Evolutionary conservation across 805 yeast species (phyloP), one percentile per base, ranked within the genome.

Genomic region (Starmera quercuum): DNA sequence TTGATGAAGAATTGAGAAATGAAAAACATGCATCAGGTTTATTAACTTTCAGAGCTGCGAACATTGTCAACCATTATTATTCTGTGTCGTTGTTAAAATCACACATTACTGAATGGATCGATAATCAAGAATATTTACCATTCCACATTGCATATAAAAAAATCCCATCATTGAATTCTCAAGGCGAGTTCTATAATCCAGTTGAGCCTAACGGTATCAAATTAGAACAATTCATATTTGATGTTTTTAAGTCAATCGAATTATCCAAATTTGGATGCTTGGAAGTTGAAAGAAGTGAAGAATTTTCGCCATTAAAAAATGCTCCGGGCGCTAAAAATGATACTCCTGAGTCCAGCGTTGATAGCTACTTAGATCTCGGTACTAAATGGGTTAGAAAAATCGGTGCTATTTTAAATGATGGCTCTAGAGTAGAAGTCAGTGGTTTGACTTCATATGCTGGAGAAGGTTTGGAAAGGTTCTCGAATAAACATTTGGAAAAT

Each of bases 61-160:
- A 92, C 59, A 92, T 92, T 43, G 99, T 92, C 35, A 92, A 92
- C 56, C 98, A 92, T 60, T 92, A 88, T 60, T 92, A 90, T 59
- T 79, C 88, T 4, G 84, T 84, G 30, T 80, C 72, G n/a, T 73
- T 87, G 49, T 64, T 92, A 48, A 57, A 61, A 19, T 44, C 61
- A 21, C 65, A 66, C 59, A 66, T 87, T 39, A 79, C 82, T 5
- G 52, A 64, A 20, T 88, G 96, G 96, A 71, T 75, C 42, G 55
- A 71, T 4, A 71, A 81, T 21, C 76, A 75, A 50, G 63, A 69
- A 43, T 65, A 58, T 45, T 68, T 92, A 51, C 97, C 97, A n/a
- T 90, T 80, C 64, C 99, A 92, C 59, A 75, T 90, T 53, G 98
- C 99, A 16, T 73, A 70, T 54, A 92, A 92, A 72, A 90, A 87